Conservation (phyloP, 108 stramenopile genomes). For the Cyclotella baltica region DNA sequence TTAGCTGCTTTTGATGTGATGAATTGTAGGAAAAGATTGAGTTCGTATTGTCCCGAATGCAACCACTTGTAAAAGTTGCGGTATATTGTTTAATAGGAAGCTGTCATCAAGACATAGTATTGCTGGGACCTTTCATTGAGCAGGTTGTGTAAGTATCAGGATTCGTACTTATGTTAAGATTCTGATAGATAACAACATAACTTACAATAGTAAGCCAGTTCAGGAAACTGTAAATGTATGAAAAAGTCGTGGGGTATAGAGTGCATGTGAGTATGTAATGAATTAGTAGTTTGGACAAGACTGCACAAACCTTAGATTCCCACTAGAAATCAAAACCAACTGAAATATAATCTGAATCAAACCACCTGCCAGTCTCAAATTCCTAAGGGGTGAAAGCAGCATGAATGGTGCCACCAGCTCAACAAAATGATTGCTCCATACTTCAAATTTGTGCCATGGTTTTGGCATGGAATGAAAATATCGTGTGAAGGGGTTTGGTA, state of each 20-base stretch:
- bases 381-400: conserved; percentile 50
- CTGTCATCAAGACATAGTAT: conserved; percentile 69
- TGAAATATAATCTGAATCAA: conserved; percentile 75
- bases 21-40: conserved; percentile 15
- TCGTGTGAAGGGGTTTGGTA: conserved; percentile 67
- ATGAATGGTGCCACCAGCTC: conserved; percentile 72
- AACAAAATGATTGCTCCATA: conserved; percentile 71
- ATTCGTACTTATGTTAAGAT: no score
- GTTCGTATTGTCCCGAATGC: conserved; percentile 24
- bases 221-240: conserved; percentile 46
- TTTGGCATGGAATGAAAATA: conserved; percentile 70
- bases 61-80: conserved; percentile 27
- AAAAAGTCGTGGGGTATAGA: neutral
- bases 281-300: neutral
- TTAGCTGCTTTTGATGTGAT: conserved; percentile 1
- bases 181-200: neutral
- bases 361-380: conserved; percentile 51
- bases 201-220: conserved; percentile 72
- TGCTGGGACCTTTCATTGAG: conserved; percentile 27
- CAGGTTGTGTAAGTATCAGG: no score
- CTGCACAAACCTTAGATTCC: conserved; percentile 53
- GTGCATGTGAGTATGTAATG: neutral
- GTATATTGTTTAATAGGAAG: conserved; percentile 39
- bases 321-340: conserved; percentile 53
- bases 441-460: conserved; percentile 67